Evolutionary conservation across 73 alveolate genomes (phyloP).

Genomic region (Diophrys sp.): DNA sequence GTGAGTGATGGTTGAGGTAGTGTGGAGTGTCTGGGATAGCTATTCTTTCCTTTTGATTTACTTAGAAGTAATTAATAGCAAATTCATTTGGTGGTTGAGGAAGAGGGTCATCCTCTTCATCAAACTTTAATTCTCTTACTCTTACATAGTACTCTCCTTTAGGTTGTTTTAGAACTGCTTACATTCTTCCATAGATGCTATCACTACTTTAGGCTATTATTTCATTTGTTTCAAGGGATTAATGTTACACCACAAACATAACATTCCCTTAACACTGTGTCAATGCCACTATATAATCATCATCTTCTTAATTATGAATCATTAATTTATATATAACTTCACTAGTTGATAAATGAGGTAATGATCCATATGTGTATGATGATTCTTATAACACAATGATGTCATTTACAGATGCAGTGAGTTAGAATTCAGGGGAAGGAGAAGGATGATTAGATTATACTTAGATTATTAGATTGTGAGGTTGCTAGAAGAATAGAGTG

Average conservation of each 20-base stretch:
- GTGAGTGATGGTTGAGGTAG: too few relatives aligned
- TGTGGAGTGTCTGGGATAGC: too few relatives aligned
- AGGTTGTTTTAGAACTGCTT: background rate
- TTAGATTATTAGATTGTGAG: too few relatives aligned
- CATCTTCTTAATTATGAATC: background rate
- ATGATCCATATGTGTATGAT: background rate
- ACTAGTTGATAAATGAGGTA: background rate
- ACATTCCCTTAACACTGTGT: background rate
- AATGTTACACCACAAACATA: background rate
- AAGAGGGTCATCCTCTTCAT: too few relatives aligned
- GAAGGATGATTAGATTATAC: too few relatives aligned
- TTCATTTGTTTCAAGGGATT: background rate
- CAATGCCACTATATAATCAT: background rate
- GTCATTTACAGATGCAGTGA: background rate
- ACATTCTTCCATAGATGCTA: background rate
- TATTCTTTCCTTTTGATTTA: too few relatives aligned
- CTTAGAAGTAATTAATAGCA: too few relatives aligned
- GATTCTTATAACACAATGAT: background rate
- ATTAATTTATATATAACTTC: background rate
- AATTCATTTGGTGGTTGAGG: too few relatives aligned
- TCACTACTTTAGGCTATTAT: background rate
- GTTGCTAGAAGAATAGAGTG: too few relatives aligned
- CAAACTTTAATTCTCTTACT: background rate
- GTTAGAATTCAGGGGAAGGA: background rate
- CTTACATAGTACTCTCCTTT: background rate